These are phyloP conservation scores for Furcasterigmium furcatum DNA, from an alignment of 2,329 filamentous ascomycete genomes.

Conservation along the genomic window DNA sequence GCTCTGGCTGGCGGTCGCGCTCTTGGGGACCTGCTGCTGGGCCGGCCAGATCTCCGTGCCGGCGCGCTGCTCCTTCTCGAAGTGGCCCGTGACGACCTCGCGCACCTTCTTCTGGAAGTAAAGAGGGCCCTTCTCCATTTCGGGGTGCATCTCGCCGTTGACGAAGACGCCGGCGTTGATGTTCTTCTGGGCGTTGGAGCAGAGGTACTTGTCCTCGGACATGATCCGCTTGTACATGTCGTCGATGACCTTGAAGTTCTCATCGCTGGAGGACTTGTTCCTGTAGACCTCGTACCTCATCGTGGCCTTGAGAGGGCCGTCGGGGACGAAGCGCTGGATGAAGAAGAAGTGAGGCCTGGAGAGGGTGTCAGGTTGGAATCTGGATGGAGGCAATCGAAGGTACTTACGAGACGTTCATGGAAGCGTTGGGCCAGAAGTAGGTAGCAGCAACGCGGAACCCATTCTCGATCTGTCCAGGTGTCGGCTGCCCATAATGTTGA, in stretches of 20 bases:
- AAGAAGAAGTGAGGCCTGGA: conserved; percentile 59
- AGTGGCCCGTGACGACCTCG: conserved; percentile 43
- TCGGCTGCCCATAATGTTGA: conserved; percentile 31
- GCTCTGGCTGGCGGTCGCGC: conserved; percentile 17
- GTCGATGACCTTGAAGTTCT: conserved; percentile 54
- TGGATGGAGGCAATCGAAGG: conserved; percentile 23
- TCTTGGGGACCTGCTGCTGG: conserved; percentile 27
- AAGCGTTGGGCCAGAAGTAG: conserved; percentile 49
- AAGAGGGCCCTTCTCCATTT: conserved; percentile 48
- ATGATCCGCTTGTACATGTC: conserved; percentile 62
- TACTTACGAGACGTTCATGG: conserved; percentile 46
- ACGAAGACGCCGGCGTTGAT: conserved; percentile 59
- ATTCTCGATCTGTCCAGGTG: conserved; percentile 32
- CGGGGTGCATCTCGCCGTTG: conserved; percentile 61
- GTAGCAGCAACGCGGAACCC: conserved; percentile 41
- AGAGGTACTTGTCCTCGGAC: conserved; percentile 62
- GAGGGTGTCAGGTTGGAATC: conserved; percentile 18
- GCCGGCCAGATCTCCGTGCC: conserved; percentile 52
- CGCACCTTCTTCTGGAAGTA: conserved; percentile 53
- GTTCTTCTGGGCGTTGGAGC: conserved; percentile 56
- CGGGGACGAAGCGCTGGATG: conserved; percentile 60
- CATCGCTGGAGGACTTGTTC: conserved; percentile 56
- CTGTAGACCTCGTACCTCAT: conserved; percentile 64
- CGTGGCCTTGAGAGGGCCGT: conserved; percentile 41
- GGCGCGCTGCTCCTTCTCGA: conserved; percentile 38